A percentile compares a stretch with the other conserved stretches of the same genome.
phyloP scores from a whole-genome alignment of 164 flowering plant genomes.

The Warburgia ugandensis region DNA sequence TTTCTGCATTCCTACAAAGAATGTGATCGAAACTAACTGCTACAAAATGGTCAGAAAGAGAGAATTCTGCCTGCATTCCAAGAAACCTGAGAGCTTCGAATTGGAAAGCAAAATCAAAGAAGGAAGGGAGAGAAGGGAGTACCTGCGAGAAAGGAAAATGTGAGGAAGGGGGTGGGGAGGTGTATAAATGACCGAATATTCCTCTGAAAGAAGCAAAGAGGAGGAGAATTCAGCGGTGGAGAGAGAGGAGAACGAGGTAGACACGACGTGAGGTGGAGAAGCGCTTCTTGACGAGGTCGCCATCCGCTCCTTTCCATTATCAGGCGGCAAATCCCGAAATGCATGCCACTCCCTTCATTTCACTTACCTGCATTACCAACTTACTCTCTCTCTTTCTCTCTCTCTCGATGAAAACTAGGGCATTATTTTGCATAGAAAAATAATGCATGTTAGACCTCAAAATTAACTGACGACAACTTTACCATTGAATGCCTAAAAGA shows the following conservation, averaged over 20 bases:
- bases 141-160: slow-evolving; percentile 5
- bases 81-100: neutral
- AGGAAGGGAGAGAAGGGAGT: neutral
- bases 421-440: no score
- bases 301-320: neutral
- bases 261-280: neutral
- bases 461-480: no score
- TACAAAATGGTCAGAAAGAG: neutral
- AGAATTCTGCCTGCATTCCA: neutral
- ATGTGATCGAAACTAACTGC: neutral
- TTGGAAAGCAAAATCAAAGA: neutral
- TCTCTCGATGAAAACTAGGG: no score
- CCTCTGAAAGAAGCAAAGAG: neutral
- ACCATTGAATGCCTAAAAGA: no score
- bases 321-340: neutral
- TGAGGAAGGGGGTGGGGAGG: neutral
- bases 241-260: neutral
- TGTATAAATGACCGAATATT: slow-evolving; percentile 3
- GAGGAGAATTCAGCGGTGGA: neutral
- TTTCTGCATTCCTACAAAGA: neutral
- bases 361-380: no score
- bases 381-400: no score
- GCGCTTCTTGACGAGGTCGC: neutral
- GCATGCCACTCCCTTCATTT: slow-evolving; percentile 6
- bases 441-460: no score